Conservation (phyloP, 140 eudicot species). For the Ambrosia hybrid region DNA sequence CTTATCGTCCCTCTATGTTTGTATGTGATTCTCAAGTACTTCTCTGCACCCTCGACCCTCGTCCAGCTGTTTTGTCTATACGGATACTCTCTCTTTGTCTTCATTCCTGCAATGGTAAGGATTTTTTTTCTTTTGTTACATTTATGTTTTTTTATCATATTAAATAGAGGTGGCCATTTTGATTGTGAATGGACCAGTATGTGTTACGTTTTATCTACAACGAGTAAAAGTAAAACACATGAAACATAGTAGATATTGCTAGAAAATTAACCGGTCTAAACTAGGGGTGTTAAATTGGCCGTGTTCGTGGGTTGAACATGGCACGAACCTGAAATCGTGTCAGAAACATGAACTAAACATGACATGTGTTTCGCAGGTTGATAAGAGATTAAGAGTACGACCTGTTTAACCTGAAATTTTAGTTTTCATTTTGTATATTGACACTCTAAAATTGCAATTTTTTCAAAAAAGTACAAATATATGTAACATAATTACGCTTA, state of each 20-base stretch:
- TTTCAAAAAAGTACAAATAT: too few relatives aligned
- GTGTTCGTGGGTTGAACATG: not conserved
- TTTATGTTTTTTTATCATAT: not conserved
- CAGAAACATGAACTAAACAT: not conserved
- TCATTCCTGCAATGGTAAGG: constrained; percentile 96
- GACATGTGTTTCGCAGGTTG: too few relatives aligned
- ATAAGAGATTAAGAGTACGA: too few relatives aligned
- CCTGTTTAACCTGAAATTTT: too few relatives aligned
- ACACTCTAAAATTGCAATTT: too few relatives aligned
- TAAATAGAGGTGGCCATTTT: not conserved
- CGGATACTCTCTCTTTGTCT: constrained; percentile 89
- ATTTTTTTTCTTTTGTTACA: constrained; percentile 12
- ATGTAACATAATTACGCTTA: too few relatives aligned
- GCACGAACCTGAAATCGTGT: not conserved
- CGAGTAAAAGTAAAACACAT: not conserved
- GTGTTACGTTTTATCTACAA: not conserved
- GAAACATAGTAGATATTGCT: not conserved
- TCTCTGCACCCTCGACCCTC: constrained; percentile 95
- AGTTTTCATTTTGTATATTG: too few relatives aligned
- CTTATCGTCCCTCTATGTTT: constrained; percentile 75
- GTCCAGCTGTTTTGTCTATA: constrained; percentile 92
- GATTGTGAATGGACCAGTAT: not conserved
- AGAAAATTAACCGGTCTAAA: not conserved
- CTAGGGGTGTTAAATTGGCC: not conserved
- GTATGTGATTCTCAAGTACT: constrained; percentile 87